phyloP scores from a whole-genome alignment of 768 basidiomycete genomes.

The Hortiboletus campestris region DNA sequence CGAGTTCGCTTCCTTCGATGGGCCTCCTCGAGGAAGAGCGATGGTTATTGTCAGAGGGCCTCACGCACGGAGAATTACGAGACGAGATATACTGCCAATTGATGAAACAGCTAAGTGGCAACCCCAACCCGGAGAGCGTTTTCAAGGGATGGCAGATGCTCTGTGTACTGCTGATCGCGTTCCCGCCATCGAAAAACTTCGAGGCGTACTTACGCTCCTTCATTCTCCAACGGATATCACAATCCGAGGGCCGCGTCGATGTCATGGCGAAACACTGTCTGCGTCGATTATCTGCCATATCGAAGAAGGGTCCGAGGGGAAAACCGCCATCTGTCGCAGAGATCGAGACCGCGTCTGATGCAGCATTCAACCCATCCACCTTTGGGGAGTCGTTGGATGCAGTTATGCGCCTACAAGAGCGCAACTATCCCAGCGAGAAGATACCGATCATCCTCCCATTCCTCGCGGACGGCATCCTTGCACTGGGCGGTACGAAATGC shows the following conservation, averaged over 20 bases:
- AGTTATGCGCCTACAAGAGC: slow-evolving; percentile 79
- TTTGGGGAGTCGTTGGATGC: slow-evolving; percentile 89
- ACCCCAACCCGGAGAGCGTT: slow-evolving; percentile 78
- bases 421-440: slow-evolving; percentile 80
- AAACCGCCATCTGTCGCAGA: slow-evolving; percentile 79
- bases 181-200: slow-evolving; percentile 92
- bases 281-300: slow-evolving; percentile 69
- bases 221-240: slow-evolving; percentile 63
- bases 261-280: slow-evolving; percentile 90
- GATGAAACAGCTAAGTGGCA: slow-evolving; percentile 86
- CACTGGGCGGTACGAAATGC: slow-evolving; percentile 76
- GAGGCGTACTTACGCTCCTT: slow-evolving; percentile 82
- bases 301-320: slow-evolving; percentile 83
- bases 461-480: slow-evolving; percentile 88
- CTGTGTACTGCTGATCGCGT: slow-evolving; percentile 87
- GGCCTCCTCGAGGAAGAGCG: slow-evolving; percentile 78
- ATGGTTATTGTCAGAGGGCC: slow-evolving; percentile 79
- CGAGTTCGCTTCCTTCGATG: slow-evolving; percentile 39
- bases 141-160: slow-evolving; percentile 94
- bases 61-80: slow-evolving; percentile 77
- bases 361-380: slow-evolving; percentile 92
- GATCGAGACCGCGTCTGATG: slow-evolving; percentile 93
- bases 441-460: slow-evolving; percentile 94
- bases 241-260: slow-evolving; percentile 76
- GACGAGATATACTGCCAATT: slow-evolving; percentile 94